Evolutionary conservation across 1,139 yeast species (phyloP), one percentile per base, ranked within the genome.

Genomic region (Kurtzmaniella natalensis): DNA sequence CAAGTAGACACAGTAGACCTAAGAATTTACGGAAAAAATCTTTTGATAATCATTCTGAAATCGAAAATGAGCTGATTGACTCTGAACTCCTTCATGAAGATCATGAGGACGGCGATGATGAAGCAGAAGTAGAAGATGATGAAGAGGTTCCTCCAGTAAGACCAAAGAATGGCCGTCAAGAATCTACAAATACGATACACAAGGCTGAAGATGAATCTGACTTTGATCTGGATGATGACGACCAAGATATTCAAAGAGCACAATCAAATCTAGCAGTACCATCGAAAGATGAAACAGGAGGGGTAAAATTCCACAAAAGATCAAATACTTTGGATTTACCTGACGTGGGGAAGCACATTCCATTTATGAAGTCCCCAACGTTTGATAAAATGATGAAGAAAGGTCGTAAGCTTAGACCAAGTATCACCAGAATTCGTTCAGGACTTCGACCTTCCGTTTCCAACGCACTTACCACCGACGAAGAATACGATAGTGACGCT

Each of bases 291-390:
- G 55, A 52, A 18, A 55, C 64, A n/a, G 61, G 61, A 14, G 62
- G 61, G 3, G 44, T 49, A 30, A 64, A 61, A 37, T 55, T 51
- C 31, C 50, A 50, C 22, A 62, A 69, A 43, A 55, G 80, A 39
- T 58, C 78, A 3, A 64, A 66, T 39, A 76, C 81, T 0, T 44
- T 71, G 25, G 80, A 74, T 39, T 57, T 53, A 3, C n/a, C n/a
- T n/a, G 42, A 57, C 1, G 43, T 51, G n/a, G 48, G 54, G 20
- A 43, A 37, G 30, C 28, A 33, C 23, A 23, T 33, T 21, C 36
- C 46, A 11, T 38, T 71, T 13, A 46, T 57, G 2, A 59, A 57
- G 28, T 59, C 76, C 1, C 72, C 76, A 4, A 66, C 74, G 2
- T 65, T 72, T 41, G 76, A 70, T 33, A 63, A 53, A 35, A 43